Conservation (phyloP, 2,329 filamentous ascomycete species). For the Pezicula neosporulosa region DNA sequence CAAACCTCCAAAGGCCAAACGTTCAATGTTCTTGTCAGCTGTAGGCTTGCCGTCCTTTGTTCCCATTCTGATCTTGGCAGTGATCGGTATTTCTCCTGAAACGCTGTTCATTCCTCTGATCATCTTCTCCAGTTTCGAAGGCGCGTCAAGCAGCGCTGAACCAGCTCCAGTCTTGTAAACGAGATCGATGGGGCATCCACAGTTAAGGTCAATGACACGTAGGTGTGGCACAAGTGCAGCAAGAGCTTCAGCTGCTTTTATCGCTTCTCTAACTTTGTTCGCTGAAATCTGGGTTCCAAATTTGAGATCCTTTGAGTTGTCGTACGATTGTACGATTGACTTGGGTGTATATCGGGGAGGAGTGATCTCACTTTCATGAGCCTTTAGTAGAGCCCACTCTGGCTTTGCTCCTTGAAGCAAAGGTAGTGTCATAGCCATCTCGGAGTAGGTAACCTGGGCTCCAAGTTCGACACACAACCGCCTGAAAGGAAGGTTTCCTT, state of each 20-base stretch:
- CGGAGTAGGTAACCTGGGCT: constrained; percentile 91
- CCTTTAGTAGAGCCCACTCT: constrained; percentile 94
- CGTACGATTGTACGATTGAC: constrained; percentile 69
- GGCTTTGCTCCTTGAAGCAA: constrained; percentile 84
- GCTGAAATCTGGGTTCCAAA: constrained; percentile 93
- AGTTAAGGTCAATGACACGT: constrained; percentile 92
- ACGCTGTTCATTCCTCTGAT: constrained; percentile 94
- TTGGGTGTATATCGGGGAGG: constrained; percentile 63
- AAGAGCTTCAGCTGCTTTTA: constrained; percentile 83
- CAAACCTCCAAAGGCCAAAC: constrained; percentile 74
- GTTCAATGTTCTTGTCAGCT: constrained; percentile 76
- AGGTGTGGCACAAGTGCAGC: constrained; percentile 75
- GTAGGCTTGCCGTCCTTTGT: constrained; percentile 77
- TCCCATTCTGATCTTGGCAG: constrained; percentile 91
- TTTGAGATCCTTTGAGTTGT: constrained; percentile 77
- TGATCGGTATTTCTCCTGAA: constrained; percentile 86
- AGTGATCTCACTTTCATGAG: constrained; percentile 76
- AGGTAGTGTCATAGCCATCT: constrained; percentile 94
- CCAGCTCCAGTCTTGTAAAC: constrained; percentile 86
- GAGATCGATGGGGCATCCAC: constrained; percentile 94
- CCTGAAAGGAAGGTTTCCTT: constrained; percentile 93
- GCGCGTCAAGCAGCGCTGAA: constrained; percentile 86
- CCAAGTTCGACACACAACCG: constrained; percentile 86
- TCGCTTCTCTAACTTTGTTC: constrained; percentile 85
- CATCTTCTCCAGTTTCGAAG: constrained; percentile 88